These are phyloP conservation scores for Ogataea sp. DNA, from an alignment of 805 yeast genomes.

Conservation along the genomic window DNA sequence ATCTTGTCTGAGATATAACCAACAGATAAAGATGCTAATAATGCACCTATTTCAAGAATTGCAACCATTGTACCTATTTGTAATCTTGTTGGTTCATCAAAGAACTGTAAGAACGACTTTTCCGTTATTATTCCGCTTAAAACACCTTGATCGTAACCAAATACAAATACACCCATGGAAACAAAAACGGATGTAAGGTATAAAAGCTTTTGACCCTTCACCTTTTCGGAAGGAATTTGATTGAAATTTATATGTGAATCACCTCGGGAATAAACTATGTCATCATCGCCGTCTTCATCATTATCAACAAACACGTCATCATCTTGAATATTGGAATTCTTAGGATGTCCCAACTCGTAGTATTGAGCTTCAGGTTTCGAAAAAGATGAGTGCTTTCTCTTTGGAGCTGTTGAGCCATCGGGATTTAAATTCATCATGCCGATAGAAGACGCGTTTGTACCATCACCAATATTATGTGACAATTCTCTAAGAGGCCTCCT, in stretches of 20 bases:
- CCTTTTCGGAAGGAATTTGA: conserved; percentile 7
- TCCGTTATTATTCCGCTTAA: conserved; percentile 80
- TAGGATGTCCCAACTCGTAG: conserved; percentile 2
- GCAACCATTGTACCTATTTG: conserved; percentile 80
- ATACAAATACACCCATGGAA: conserved; percentile 37
- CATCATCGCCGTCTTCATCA: conserved; percentile 5
- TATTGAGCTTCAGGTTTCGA: conserved; percentile 7
- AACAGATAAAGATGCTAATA: conserved; percentile 63
- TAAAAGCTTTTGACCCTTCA: conserved; percentile 15
- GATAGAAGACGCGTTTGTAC: background rate
- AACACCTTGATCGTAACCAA: conserved; percentile 70
- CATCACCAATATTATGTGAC: background rate
- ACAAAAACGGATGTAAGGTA: conserved; percentile 19
- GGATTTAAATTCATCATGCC: background rate
- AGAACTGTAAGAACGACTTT: conserved; percentile 55
- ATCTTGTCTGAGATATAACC: conserved; percentile 67
- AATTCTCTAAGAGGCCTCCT: background rate
- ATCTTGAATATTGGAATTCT: background rate
- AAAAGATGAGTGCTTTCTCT: background rate
- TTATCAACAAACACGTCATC: background rate
- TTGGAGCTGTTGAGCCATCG: background rate
- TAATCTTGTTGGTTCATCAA: conserved; percentile 61
- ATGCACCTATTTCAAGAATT: conserved; percentile 76
- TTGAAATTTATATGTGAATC: conserved; percentile 14
- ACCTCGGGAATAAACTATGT: background rate